Percentiles rank a stretch among this genome's conserved stretches.
These are phyloP conservation scores for Alternaria rosae DNA, from an alignment of 2,329 filamentous ascomycete species.

Conservation along the genomic window DNA sequence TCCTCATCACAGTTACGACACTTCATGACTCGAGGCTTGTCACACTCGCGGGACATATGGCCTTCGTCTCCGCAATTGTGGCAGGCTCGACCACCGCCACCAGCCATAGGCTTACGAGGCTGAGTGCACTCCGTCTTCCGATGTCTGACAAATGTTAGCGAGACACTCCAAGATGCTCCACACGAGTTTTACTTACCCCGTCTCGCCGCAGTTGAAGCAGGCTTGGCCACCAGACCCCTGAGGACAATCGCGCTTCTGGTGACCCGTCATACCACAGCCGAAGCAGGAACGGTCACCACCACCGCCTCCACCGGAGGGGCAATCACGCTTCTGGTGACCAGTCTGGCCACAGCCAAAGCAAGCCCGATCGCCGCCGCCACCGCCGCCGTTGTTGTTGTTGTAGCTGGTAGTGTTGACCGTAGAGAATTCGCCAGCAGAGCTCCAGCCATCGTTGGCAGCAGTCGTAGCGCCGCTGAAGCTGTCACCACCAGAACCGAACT, in stretches of 20 bases:
- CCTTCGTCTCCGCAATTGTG: constrained; percentile 39
- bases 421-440: constrained; percentile 24
- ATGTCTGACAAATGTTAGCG: constrained; percentile 18
- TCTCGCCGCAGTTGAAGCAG: constrained; percentile 43
- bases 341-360: constrained; percentile 36
- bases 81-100: constrained; percentile 31
- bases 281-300: constrained; percentile 33
- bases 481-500: constrained; percentile 48
- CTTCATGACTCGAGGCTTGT: constrained; percentile 41
- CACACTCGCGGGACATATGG: constrained; percentile 38
- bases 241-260: constrained; percentile 33
- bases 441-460: constrained; percentile 54
- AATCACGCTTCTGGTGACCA: constrained; percentile 35
- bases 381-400: constrained; percentile 12
- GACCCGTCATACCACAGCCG: constrained; percentile 32
- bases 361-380: constrained; percentile 23
- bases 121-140: constrained; percentile 38
- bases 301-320: constrained; percentile 14
- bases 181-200: constrained; percentile 21
- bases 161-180: not conserved
- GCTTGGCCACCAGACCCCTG: constrained; percentile 21
- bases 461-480: constrained; percentile 28
- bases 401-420: constrained; percentile 7
- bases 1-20: constrained; percentile 70
- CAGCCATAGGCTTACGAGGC: constrained; percentile 20